Evolutionary conservation across 164 flowering plant species (phyloP), one percentile per base, ranked within the genome.

Genomic region (Liquidambar formosana): DNA sequence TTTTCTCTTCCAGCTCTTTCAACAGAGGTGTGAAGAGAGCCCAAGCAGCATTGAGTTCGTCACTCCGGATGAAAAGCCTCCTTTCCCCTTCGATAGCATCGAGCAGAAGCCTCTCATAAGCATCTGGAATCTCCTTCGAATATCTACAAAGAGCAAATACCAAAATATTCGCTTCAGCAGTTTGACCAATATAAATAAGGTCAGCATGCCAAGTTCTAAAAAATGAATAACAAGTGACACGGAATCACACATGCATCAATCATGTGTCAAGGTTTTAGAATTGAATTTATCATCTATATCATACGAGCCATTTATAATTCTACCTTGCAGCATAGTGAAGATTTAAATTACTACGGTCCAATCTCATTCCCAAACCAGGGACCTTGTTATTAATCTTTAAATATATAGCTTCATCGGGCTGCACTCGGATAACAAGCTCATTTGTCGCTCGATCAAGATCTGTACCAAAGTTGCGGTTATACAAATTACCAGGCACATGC

Each of bases 351-450:
- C 98, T 94, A 10, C 92, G 83, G 69, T 94, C 98, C 86, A 94
- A 74, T 80, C 89, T 82, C 96, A 94, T 90, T 43, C 88, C 97
- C 46, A 94, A 68, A 53, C 98, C 98, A 65, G 98, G 97, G 71
- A 94, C 91, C 80, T 94, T 94, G 77, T 92, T 94, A 62, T 94
- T 94, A 77, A 94, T 92, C 84, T 84, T 94, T 82, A 94, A 81
- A 78, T 90, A 94, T 61, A 94, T 89, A 75, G 94, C 99, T 84
- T 94, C 97, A 78, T 94, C 96, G 10, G 99, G 99, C 75, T 94
- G 99, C 10, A 94, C 92, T 45, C 94, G 83, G 54, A 94, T 85
- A 52, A 94, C 97, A 45, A 94, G 99, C 81, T 94, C 97, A 59
- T 94, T 94, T 44, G 97, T 94, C 28, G 93, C 91, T 57, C 72